Conservation (phyloP, 2,329 filamentous ascomycete genomes). For the Penicillium oxalicum region DNA sequence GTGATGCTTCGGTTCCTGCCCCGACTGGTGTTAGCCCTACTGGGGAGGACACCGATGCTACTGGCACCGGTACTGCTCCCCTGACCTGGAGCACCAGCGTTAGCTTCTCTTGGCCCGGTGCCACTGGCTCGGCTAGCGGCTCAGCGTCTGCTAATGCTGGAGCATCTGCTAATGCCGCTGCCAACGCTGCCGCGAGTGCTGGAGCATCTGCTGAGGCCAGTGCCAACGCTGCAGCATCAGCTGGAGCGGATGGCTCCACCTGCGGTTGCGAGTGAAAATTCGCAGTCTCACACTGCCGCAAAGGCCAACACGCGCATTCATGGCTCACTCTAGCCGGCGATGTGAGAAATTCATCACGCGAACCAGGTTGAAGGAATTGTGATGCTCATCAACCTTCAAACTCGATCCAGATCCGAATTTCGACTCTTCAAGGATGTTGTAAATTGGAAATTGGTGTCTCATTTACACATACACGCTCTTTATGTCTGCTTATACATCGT, state of each 20-base stretch:
- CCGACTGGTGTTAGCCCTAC: slow-evolving; percentile 3
- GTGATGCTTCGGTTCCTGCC: neutral
- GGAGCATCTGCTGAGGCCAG: slow-evolving; percentile 2
- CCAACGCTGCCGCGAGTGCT: slow-evolving; percentile 1
- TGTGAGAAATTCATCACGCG: no score
- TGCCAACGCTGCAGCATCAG: slow-evolving; percentile 2
- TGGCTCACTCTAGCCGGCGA: no score
- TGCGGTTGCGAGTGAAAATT: neutral
- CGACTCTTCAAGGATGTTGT: no score
- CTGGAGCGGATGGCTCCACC: neutral
- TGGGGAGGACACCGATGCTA: slow-evolving; percentile 1
- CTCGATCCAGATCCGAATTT: no score
- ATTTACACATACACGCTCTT: slow-evolving; percentile 11
- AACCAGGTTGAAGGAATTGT: no score
- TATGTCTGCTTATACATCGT: neutral
- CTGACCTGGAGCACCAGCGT: slow-evolving; percentile 8
- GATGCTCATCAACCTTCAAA: no score
- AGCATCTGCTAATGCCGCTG: slow-evolving; percentile 1
- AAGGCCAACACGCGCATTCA: no score
- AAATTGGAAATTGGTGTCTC: no score
- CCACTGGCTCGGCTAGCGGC: slow-evolving; percentile 6
- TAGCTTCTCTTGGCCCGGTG: slow-evolving; percentile 5
- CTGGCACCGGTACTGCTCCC: slow-evolving; percentile 4
- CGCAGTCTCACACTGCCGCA: no score
- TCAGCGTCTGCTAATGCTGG: slow-evolving; percentile 4